Evolutionary conservation across 1,139 yeast species (phyloP), one percentile per base, ranked within the genome.

Genomic region (Wickerhamomyces sp.): DNA sequence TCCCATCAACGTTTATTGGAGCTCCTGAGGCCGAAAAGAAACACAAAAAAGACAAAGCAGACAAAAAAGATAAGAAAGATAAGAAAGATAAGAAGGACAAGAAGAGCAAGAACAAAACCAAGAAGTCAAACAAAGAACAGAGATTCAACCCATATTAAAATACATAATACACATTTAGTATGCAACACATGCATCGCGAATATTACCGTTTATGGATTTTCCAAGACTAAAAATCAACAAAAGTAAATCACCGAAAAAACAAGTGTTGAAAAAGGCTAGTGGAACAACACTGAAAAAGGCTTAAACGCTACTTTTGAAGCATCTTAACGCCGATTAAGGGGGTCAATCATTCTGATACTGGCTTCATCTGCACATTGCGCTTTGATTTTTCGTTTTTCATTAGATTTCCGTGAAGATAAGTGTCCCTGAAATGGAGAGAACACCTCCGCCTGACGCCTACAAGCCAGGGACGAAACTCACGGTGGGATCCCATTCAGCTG

Each of bases 401-500:
- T 12, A 24, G 27, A 24, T 24, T 14, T 24, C n/a, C n/a, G n/a
- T n/a, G n/a, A n/a, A n/a, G n/a, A n/a, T n/a, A n/a, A n/a, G n/a
- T n/a, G n/a, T n/a, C n/a, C n/a, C n/a, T n/a, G 35, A 13, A 26
- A 42, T 44, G 50, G 44, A 37, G 3, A 42, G 54, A 30, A 52
- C 51, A 10, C 65, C 70, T 26, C 81, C 82, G 14, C 72, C 78
- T 3, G 69, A 68, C 47, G 70, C 79, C 9, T 77, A 74, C 51
- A 51, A 60, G 17, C 74, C 83, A 19, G 88, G 88, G 5, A 74
- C 84, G 1, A 61, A 64, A 40, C 65, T 82, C 38, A 70, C 79
- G 2, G 88, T 82, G 20, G 90, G 90, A 3, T 68, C 79, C 8
- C 89, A 81, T 57, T 59, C 64, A 30, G 76, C 80, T 13, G 65